Percentiles rank a stretch among this genome's conserved stretches.
Evolutionary conservation across 805 yeast genomes (phyloP).

Genomic region (Kodamaea kaohsiungensis): DNA sequence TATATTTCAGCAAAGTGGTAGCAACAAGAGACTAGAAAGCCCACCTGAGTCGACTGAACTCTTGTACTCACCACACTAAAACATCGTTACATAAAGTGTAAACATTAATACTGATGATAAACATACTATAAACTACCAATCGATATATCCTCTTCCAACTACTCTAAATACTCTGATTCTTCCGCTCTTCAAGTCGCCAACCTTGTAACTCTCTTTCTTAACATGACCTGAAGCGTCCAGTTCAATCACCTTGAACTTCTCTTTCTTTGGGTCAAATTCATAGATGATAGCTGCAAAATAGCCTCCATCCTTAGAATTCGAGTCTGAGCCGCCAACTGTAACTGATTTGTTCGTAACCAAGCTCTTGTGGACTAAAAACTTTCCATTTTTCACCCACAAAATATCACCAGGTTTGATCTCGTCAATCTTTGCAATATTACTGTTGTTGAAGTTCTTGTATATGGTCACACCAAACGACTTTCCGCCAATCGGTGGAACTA

Average conservation of each 20-base stretch:
- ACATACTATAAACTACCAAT: slow-evolving; percentile 50
- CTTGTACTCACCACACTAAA: too few relatives aligned
- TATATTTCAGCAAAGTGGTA: too few relatives aligned
- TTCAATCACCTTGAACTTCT: slow-evolving; percentile 68
- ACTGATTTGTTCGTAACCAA: slow-evolving; percentile 33
- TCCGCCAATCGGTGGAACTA: slow-evolving; percentile 59
- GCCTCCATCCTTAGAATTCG: slow-evolving; percentile 30
- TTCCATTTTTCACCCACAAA: slow-evolving; percentile 71
- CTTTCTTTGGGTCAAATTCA: slow-evolving; percentile 74
- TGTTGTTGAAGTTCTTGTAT: slow-evolving; percentile 49
- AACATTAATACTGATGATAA: background rate
- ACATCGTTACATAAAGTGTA: background rate
- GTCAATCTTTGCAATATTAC: slow-evolving; percentile 50
- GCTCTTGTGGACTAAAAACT: slow-evolving; percentile 70
- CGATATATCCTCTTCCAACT: slow-evolving; percentile 69
- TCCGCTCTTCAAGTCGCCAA: slow-evolving; percentile 77
- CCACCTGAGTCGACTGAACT: too few relatives aligned
- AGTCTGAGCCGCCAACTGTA: slow-evolving; percentile 49
- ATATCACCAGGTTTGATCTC: slow-evolving; percentile 84
- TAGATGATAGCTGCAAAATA: slow-evolving; percentile 56
- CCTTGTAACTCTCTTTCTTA: slow-evolving; percentile 60
- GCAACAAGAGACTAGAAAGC: too few relatives aligned
- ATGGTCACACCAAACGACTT: slow-evolving; percentile 75
- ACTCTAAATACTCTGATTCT: slow-evolving; percentile 77
- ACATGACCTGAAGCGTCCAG: slow-evolving; percentile 51